These are phyloP conservation scores for Heterobasidion occidentale DNA, from an alignment of 1,284 basidiomycete genomes.

Conservation along the genomic window DNA sequence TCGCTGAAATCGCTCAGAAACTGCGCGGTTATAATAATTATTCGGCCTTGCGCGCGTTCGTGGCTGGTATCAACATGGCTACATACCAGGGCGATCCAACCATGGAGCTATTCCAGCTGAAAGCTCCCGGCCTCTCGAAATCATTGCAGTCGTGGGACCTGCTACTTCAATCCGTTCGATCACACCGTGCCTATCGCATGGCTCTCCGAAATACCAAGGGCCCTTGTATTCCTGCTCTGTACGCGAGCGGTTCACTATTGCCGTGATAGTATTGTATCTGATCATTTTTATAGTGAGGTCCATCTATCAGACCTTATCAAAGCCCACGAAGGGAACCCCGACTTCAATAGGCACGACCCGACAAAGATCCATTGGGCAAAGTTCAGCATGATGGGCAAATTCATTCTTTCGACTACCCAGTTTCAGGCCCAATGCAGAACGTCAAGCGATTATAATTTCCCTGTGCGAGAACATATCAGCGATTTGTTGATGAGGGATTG, in stretches of 20 bases:
- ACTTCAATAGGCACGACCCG: constrained; percentile 50
- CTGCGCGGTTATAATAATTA: constrained; percentile 71
- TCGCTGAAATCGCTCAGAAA: constrained; percentile 66
- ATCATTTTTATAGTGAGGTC: constrained; percentile 56
- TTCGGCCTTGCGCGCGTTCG: constrained; percentile 71
- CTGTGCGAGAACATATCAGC: constrained; percentile 39
- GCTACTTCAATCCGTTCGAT: constrained; percentile 60
- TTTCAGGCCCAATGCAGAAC: constrained; percentile 66
- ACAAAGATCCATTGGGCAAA: constrained; percentile 79
- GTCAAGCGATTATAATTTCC: constrained; percentile 49
- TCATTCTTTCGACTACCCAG: constrained; percentile 60
- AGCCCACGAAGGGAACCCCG: constrained; percentile 69
- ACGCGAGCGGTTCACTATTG: constrained; percentile 17
- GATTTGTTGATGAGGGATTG: constrained; percentile 42
- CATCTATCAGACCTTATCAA: constrained; percentile 75
- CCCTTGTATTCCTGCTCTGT: constrained; percentile 77
- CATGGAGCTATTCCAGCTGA: constrained; percentile 58
- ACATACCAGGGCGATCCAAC: constrained; percentile 64
- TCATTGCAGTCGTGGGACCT: constrained; percentile 71
- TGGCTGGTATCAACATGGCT: constrained; percentile 76
- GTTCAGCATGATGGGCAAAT: constrained; percentile 77
- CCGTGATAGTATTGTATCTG: constrained; percentile 4
- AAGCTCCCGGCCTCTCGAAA: constrained; percentile 57
- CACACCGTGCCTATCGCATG: constrained; percentile 73
- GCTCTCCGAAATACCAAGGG: constrained; percentile 75